A percentile compares a stretch with the other conserved stretches of the same genome.
These are phyloP conservation scores for Podaxis sp. DNA, from an alignment of 768 basidiomycete species.

Conservation along the genomic window DNA sequence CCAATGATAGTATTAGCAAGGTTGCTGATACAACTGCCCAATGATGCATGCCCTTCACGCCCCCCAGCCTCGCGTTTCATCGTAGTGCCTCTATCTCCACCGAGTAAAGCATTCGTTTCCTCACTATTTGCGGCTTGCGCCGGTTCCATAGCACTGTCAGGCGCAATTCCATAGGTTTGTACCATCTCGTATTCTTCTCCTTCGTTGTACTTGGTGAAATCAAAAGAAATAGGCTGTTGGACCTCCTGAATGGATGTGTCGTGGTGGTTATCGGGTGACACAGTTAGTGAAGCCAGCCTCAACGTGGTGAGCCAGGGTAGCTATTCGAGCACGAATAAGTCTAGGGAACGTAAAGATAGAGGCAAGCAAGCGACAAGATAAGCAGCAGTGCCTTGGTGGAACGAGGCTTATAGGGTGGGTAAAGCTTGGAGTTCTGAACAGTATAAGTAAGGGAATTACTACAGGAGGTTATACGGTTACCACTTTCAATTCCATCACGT, in stretches of 20 bases:
- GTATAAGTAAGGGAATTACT: not conserved
- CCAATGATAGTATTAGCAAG: conserved; percentile 90
- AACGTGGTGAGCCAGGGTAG: not conserved
- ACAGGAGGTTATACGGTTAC: not conserved
- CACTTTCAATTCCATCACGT: not conserved
- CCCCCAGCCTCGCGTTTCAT: conserved; percentile 17
- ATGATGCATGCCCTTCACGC: conserved; percentile 62
- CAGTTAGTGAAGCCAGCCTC: not conserved
- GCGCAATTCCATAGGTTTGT: conserved; percentile 61
- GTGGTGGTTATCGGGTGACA: not conserved
- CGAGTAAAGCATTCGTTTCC: conserved; percentile 62
- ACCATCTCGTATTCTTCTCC: conserved; percentile 55
- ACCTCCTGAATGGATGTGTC: not conserved
- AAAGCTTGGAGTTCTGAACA: not conserved
- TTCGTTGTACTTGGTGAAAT: conserved; percentile 18
- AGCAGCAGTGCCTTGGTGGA: not conserved
- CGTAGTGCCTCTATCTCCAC: conserved; percentile 28
- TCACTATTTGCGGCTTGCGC: conserved; percentile 16
- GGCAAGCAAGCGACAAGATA: not conserved
- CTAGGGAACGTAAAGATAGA: not conserved
- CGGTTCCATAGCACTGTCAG: conserved; percentile 27
- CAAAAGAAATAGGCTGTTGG: not conserved
- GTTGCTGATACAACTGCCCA: conserved; percentile 72
- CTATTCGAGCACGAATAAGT: not conserved
- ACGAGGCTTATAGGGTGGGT: not conserved